A percentile compares a stretch with the other conserved stretches of the same genome.
phyloP scores from a whole-genome alignment of 306 rosid species.

The Cicer pinnatifidum region DNA sequence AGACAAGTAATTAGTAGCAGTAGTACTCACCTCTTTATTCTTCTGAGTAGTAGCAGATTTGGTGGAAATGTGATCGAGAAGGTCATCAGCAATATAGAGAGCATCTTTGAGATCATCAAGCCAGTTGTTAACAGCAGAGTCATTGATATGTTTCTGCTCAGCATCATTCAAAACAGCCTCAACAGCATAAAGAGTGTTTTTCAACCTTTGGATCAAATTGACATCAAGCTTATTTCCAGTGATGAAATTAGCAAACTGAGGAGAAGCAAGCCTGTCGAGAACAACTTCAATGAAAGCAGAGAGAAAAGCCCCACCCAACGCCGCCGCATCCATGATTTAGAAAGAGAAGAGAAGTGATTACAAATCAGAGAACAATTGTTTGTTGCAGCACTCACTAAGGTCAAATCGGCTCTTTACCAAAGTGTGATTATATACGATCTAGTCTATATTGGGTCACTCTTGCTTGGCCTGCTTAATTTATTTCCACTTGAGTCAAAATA shows the following conservation, averaged over 20 bases:
- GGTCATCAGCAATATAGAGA: constrained; percentile 12
- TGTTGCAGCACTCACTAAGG: no score
- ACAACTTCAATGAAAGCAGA: constrained; percentile 28
- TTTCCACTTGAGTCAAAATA: no score
- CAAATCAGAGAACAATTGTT: no score
- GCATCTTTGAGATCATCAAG: constrained; percentile 43
- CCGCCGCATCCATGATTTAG: neutral
- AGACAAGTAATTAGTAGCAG: neutral
- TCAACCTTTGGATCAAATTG: constrained; percentile 25
- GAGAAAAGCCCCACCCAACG: constrained; percentile 4
- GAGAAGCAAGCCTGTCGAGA: constrained; percentile 4
- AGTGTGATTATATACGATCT: no score
- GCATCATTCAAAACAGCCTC: constrained; percentile 44
- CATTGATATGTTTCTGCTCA: constrained; percentile 41
- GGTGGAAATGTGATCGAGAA: constrained; percentile 6
- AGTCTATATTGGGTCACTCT: no score
- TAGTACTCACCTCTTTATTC: neutral
- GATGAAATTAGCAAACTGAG: neutral
- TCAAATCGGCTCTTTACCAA: no score
- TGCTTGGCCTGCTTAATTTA: no score
- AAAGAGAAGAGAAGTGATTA: neutral
- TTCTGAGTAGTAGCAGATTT: neutral
- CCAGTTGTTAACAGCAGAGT: constrained; percentile 43
- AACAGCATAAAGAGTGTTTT: constrained; percentile 7
- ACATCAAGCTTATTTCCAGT: neutral